Evolutionary conservation across 2,329 filamentous ascomycete genomes (phyloP), one percentile per base, ranked within the genome.

Genomic region (Endocalyx cinctus): DNA sequence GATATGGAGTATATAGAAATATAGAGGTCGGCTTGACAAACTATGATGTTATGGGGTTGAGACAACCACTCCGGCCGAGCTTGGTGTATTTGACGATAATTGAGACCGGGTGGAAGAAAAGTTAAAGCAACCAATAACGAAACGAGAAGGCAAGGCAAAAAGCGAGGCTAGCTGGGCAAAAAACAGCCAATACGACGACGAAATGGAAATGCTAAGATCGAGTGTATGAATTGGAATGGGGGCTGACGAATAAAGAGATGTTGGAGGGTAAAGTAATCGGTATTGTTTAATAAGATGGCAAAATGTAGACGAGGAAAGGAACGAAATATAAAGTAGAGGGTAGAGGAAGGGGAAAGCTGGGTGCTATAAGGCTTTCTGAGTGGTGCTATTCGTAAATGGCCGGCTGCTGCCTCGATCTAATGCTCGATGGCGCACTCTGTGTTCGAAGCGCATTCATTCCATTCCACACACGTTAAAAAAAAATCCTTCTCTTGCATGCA

Each of bases 361-460:
- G 33, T 49, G 48, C 49, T 49, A 48, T 25, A 34, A 42, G 34
- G 35, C 16, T 12, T 20, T 38, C 32, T 36, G 33, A 33, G 25
- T 35, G 17, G 33, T 42, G 37, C 38, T 40, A 45, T 47, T 47
- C 26, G 43, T 30, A 29, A 47, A 45, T 39, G 37, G 40, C 39
- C 40, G 42, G 46, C 38, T 45, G 42, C 29, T 46, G 45, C 45
- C 39, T 46, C 15, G 14, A 17, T 14, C 15, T 47, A 31, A 37
- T 36, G 31, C 12, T 38, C 17, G 27, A 35, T n/a, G 38, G 34
- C 38, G 37, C 34, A 36, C 37, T 39, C 20, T n/a, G 20, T 35
- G 31, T 34, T 41, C 43, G 29, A 39, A 29, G 22, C 20, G 35
- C 31, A 42, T 27, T 39, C 23, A 39, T 32, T 35, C 32, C 33